phyloP scores from a whole-genome alignment of 192 early-diverging fungal genomes.

The Backusella tarrabulga region DNA sequence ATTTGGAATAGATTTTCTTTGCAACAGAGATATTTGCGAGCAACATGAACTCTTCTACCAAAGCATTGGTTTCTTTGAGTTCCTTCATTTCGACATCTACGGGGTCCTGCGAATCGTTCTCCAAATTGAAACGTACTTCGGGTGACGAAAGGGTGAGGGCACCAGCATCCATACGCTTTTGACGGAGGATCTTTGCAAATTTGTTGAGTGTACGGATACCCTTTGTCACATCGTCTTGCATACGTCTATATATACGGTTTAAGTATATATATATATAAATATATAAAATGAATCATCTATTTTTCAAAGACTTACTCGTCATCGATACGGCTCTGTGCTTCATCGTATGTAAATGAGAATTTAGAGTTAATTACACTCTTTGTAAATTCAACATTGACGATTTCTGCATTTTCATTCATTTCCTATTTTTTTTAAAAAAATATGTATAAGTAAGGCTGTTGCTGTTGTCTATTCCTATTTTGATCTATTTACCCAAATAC shows the following conservation, averaged over 20 bases:
- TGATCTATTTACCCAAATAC: conserved; percentile 59
- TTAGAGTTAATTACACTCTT: conserved; percentile 89
- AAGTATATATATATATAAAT: conserved; percentile 1
- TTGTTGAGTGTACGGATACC: conserved; percentile 70
- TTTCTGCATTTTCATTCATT: conserved; percentile 55
- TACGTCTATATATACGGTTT: conserved; percentile 29
- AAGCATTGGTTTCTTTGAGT: conserved; percentile 83
- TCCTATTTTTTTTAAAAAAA: conserved; percentile 42
- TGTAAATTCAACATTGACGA: conserved; percentile 81
- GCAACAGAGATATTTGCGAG: conserved; percentile 97
- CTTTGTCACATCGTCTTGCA: conserved; percentile 69
- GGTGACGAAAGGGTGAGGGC: conserved; percentile 90
- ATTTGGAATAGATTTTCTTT: conserved; percentile 73
- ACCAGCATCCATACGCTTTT: conserved; percentile 78
- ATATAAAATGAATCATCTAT: neutral
- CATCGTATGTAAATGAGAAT: conserved; percentile 91
- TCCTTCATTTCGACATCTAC: conserved; percentile 89
- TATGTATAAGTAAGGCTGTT: neutral
- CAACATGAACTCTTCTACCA: conserved; percentile 99
- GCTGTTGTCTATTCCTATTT: neutral
- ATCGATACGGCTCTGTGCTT: conserved; percentile 86
- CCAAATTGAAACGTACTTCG: conserved; percentile 91
- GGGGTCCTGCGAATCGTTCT: conserved; percentile 86
- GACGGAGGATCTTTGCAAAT: conserved; percentile 80
- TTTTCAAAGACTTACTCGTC: conserved; percentile 53